Evolutionary conservation across 768 basidiomycete species (phyloP).

Genomic region (Kwoniella sp.): DNA sequence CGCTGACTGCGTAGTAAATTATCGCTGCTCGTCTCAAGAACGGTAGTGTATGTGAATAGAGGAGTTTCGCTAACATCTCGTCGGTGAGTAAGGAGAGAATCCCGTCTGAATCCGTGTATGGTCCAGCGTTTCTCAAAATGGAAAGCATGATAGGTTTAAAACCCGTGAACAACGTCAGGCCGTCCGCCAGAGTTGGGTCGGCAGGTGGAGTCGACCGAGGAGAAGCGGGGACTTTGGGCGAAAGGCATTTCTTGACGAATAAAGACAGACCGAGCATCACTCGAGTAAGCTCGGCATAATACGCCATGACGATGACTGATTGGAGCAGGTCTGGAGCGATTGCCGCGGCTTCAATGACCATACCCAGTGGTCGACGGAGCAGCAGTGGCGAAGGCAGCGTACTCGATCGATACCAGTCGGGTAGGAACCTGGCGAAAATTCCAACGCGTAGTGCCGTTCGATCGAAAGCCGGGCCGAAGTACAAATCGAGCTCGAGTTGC

Average conservation of each 20-base stretch:
- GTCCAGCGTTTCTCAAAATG: slow-evolving; percentile 43
- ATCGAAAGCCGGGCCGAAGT: slow-evolving; percentile 43
- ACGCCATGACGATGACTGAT: slow-evolving; percentile 82
- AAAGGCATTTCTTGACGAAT: slow-evolving; percentile 38
- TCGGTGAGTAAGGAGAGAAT: slow-evolving; percentile 70
- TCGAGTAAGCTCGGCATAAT: slow-evolving; percentile 86
- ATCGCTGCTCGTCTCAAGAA: slow-evolving; percentile 88
- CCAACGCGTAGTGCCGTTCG: slow-evolving; percentile 48
- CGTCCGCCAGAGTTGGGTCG: slow-evolving; percentile 60
- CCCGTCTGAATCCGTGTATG: slow-evolving; percentile 38
- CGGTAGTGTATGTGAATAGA: slow-evolving; percentile 85
- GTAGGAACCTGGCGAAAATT: slow-evolving; percentile 82
- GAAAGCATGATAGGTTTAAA: slow-evolving; percentile 56
- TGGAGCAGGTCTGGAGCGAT: slow-evolving; percentile 86
- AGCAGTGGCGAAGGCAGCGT: slow-evolving; percentile 83
- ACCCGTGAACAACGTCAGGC: slow-evolving; percentile 77
- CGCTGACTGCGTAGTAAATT: slow-evolving; percentile 69
- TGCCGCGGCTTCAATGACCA: slow-evolving; percentile 85
- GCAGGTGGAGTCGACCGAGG: slow-evolving; percentile 49
- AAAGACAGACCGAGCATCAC: slow-evolving; percentile 71
- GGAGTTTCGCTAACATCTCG: slow-evolving; percentile 76
- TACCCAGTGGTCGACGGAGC: slow-evolving; percentile 83
- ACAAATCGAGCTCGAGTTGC: slow-evolving; percentile 48
- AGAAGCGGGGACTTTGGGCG: slow-evolving; percentile 3
- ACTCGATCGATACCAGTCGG: slow-evolving; percentile 87